A percentile compares a stretch with the other conserved stretches of the same genome.
phyloP scores from a whole-genome alignment of 257 asterid species.

The Scutellaria galericulata region DNA sequence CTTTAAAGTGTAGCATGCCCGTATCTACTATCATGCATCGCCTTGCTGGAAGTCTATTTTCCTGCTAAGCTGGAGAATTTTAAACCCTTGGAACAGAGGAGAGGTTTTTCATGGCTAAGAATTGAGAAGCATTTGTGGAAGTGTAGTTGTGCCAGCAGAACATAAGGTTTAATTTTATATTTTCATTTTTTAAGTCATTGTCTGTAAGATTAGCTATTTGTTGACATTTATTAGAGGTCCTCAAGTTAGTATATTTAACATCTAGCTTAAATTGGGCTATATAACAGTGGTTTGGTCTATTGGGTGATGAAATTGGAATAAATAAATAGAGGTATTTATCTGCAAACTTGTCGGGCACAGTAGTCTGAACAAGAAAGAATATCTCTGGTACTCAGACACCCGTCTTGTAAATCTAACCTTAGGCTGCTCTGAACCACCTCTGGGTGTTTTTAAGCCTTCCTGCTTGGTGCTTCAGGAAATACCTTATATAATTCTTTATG shows the following conservation, averaged over 20 bases:
- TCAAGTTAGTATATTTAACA: conserved; percentile 1
- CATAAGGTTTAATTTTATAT: not conserved
- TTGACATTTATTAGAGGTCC: not conserved
- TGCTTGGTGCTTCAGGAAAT: too few species aligned
- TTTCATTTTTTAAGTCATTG: not conserved
- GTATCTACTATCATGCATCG: not conserved
- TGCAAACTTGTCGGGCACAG: not conserved
- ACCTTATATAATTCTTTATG: too few species aligned
- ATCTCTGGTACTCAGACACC: too few species aligned
- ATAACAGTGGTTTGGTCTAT: conserved; percentile 1
- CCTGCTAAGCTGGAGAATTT: conserved; percentile 6
- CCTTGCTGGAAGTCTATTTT: not conserved
- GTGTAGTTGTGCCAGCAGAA: not conserved
- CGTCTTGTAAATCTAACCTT: too few species aligned
- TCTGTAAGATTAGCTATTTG: not conserved
- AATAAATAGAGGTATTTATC: not conserved
- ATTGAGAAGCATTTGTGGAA: not conserved
- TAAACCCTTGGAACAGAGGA: not conserved
- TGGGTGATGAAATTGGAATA: not conserved
- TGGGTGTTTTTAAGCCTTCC: too few species aligned
- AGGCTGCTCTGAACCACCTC: too few species aligned
- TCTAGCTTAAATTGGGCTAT: not conserved
- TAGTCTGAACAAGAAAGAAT: too few species aligned
- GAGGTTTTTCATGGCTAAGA: not conserved
- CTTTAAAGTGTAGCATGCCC: not conserved